phyloP scores from a whole-genome alignment of 83 land plant species.

The Isoetes engelmannii region DNA sequence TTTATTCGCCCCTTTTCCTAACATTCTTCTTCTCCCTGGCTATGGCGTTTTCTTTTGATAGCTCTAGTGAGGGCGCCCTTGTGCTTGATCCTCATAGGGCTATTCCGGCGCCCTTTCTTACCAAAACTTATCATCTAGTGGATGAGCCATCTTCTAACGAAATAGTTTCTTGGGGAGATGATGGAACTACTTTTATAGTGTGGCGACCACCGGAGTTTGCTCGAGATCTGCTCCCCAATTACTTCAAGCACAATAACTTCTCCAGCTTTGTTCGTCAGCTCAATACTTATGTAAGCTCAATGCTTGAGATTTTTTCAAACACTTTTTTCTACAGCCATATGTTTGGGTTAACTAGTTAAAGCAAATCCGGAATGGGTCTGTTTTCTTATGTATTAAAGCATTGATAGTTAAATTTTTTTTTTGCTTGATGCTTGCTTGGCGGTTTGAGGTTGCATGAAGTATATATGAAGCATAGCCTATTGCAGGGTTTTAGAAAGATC shows the following conservation, averaged over 20 bases:
- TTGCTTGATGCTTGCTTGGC: no score
- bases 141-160: slow-evolving; percentile 26
- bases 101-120: slow-evolving; percentile 29
- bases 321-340: background rate
- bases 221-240: slow-evolving; percentile 30
- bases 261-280: slow-evolving; percentile 36
- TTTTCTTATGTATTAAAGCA: background rate
- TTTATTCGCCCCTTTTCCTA: no score
- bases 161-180: slow-evolving; percentile 33
- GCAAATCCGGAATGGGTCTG: no score
- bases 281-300: slow-evolving; percentile 24
- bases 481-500: slow-evolving; percentile 32
- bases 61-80: slow-evolving; percentile 14
- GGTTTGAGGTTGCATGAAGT: no score
- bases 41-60: slow-evolving; percentile 27
- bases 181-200: slow-evolving; percentile 25
- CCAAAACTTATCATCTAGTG: slow-evolving; percentile 32
- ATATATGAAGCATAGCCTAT: background rate
- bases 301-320: background rate
- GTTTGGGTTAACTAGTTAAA: no score
- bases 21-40: background rate
- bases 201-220: slow-evolving; percentile 36
- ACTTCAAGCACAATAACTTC: slow-evolving; percentile 37
- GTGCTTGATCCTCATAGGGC: slow-evolving; percentile 19
- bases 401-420: no score